These are phyloP conservation scores for Insectozyma bohioensis DNA, from an alignment of 1,139 yeast species.

Conservation along the genomic window DNA sequence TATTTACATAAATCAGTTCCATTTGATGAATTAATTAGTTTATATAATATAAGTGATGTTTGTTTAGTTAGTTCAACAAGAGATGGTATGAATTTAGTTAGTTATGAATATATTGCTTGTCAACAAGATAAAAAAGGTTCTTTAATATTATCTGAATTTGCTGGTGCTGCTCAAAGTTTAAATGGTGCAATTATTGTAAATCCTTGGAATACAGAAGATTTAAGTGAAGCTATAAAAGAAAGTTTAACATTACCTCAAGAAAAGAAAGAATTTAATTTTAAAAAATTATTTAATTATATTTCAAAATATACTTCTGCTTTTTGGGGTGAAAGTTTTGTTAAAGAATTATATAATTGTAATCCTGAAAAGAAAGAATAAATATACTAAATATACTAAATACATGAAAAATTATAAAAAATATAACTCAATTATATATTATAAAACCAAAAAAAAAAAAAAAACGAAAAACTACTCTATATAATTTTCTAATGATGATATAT, in stretches of 20 bases:
- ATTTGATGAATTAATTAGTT: constrained; percentile 85
- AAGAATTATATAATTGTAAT: constrained; percentile 61
- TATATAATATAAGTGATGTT: constrained; percentile 83
- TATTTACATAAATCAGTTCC: constrained; percentile 91
- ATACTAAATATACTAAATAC: no score
- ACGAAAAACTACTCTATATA: background rate
- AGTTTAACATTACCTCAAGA: constrained; percentile 84
- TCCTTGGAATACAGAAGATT: constrained; percentile 98
- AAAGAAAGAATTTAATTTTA: constrained; percentile 73
- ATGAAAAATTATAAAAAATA: background rate
- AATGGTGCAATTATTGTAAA: constrained; percentile 93
- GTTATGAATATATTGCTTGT: constrained; percentile 95
- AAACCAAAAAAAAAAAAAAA: background rate
- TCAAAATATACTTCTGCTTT: constrained; percentile 90
- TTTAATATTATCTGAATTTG: constrained; percentile 85
- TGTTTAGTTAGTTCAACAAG: constrained; percentile 93
- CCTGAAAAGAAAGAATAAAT: constrained; percentile 7
- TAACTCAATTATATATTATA: background rate
- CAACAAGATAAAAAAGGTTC: constrained; percentile 87
- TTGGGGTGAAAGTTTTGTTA: constrained; percentile 97
- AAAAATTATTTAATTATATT: constrained; percentile 80
- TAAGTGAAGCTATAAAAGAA: constrained; percentile 82
- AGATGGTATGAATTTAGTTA: constrained; percentile 97
- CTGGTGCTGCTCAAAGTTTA: constrained; percentile 98
- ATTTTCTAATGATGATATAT: constrained; percentile 7